phyloP scores from a whole-genome alignment of 1,284 basidiomycete species.

The Phellinidium pouzarii region DNA sequence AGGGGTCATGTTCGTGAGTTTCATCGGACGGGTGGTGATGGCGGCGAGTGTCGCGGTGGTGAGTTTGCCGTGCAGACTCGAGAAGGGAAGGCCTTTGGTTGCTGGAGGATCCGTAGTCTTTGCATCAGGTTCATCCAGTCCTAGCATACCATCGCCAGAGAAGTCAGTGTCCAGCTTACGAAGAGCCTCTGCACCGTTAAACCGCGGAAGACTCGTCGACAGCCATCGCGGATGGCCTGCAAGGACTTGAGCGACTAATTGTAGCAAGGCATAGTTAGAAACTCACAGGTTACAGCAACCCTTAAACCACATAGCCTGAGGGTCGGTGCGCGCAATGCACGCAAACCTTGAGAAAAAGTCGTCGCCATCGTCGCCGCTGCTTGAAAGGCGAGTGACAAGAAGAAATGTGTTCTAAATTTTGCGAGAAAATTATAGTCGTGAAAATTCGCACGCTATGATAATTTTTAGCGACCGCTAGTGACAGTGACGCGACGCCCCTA shows the following conservation, averaged over 20 bases:
- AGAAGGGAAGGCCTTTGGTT: constrained; percentile 31
- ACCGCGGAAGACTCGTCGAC: not conserved
- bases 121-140: not conserved
- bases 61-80: constrained; percentile 36
- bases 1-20: constrained; percentile 69
- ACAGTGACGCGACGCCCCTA: too few species aligned
- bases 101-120: not conserved
- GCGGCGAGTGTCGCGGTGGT: constrained; percentile 50
- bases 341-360: not conserved
- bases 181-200: not conserved
- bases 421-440: not conserved
- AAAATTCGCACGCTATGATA: not conserved
- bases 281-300: not conserved
- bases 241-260: not conserved
- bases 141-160: too few species aligned
- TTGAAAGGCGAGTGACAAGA: not conserved
- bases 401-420: not conserved
- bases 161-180: not conserved
- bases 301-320: not conserved
- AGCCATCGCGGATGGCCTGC: not conserved
- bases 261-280: not conserved
- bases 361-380: not conserved
- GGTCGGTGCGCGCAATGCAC: not conserved
- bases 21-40: constrained; percentile 64
- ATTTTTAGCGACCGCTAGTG: not conserved